A percentile compares a stretch with the other conserved stretches of the same genome.
Evolutionary conservation across 2,329 filamentous ascomycete genomes (phyloP).

Genomic region (Stemphylium vesicarium): DNA sequence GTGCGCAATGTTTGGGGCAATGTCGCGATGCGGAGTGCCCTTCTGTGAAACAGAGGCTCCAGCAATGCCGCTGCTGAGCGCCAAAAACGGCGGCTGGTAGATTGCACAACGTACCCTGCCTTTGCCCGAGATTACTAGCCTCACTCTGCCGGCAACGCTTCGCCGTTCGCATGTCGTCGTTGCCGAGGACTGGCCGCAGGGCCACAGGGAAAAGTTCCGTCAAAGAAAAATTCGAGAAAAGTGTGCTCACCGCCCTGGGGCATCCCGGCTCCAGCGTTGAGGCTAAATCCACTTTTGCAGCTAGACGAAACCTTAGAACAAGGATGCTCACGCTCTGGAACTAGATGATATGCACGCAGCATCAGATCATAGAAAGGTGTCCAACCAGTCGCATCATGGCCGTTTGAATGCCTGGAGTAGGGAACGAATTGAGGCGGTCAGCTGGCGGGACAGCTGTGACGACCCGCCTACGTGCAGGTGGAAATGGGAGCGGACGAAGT

Average conservation of each 20-base stretch:
- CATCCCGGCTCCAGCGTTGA: slow-evolving; percentile 32
- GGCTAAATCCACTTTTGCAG: slow-evolving; percentile 38
- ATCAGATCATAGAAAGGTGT: slow-evolving; percentile 36
- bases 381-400: slow-evolving; percentile 24
- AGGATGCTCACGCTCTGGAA: slow-evolving; percentile 34
- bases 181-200: slow-evolving; percentile 26
- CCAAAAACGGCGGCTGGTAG: not conserved
- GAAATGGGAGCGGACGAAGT: slow-evolving; percentile 12
- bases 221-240: slow-evolving; percentile 32
- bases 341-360: slow-evolving; percentile 43
- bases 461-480: slow-evolving; percentile 24
- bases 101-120: too few relatives aligned
- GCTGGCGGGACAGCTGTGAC: slow-evolving; percentile 26
- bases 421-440: slow-evolving; percentile 39
- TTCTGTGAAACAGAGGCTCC: slow-evolving; percentile 37
- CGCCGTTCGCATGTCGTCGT: slow-evolving; percentile 8
- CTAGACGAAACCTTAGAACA: slow-evolving; percentile 29
- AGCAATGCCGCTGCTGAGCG: slow-evolving; percentile 15
- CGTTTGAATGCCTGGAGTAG: slow-evolving; percentile 26
- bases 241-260: slow-evolving; percentile 41
- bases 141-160: not conserved
- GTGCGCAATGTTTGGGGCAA: slow-evolving; percentile 35
- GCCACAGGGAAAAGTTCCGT: slow-evolving; percentile 18
- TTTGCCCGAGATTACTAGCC: not conserved
- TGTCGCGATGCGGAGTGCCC: slow-evolving; percentile 22